Conservation (phyloP, 345 rosid species). For the Nasturtium officinale region DNA sequence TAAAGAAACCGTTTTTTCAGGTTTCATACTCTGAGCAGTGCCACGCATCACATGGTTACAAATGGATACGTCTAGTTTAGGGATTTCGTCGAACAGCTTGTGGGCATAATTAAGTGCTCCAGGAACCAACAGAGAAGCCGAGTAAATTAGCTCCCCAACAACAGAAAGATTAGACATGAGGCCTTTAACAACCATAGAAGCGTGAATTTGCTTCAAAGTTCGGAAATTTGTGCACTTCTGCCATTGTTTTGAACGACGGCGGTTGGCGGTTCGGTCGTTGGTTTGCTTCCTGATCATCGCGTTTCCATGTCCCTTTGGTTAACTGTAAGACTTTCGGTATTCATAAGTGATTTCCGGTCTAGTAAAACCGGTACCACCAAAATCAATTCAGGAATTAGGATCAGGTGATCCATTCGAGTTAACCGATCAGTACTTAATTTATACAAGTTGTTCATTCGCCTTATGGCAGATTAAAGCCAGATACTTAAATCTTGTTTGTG, state of each 20-base stretch:
- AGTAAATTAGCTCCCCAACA: constrained; percentile 61
- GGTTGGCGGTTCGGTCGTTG: constrained; percentile 52
- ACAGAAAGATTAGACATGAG: constrained; percentile 52
- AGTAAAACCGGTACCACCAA: not conserved
- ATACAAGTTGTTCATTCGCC: not conserved
- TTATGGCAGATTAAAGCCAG: not conserved
- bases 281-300: constrained; percentile 57
- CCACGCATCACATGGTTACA: constrained; percentile 68
- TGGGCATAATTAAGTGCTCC: constrained; percentile 60
- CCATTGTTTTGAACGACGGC: constrained; percentile 56
- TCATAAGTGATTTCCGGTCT: constrained; percentile 25
- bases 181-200: constrained; percentile 49
- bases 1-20: constrained; percentile 45
- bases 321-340: not conserved
- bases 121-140: constrained; percentile 45
- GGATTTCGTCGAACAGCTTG: constrained; percentile 59
- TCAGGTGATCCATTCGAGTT: not conserved
- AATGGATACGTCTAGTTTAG: constrained; percentile 57
- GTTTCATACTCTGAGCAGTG: constrained; percentile 55
- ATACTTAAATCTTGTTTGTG: constrained; percentile 24
- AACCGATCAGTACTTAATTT: not conserved
- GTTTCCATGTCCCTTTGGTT: constrained; percentile 9
- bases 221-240: constrained; percentile 53
- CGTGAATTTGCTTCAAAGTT: constrained; percentile 64
- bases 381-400: not conserved